Conservation (phyloP, 1,284 basidiomycete genomes). For the Cryptococcus sp. region DNA sequence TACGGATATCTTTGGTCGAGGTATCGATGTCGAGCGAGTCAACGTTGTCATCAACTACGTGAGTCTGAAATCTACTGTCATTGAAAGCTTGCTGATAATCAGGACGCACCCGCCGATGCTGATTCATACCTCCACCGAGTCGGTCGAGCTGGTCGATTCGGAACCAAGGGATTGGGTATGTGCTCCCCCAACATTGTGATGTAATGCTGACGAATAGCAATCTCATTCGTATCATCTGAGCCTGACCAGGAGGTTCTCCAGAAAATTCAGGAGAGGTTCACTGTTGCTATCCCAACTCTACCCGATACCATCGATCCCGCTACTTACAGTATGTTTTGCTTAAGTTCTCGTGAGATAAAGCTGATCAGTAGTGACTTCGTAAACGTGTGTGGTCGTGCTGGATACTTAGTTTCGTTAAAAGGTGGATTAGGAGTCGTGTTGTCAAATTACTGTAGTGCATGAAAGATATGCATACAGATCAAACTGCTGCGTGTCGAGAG, state of each 20-base stretch:
- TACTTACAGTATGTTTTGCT: slow-evolving; percentile 28
- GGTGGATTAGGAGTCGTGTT: not conserved
- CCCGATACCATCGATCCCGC: slow-evolving; percentile 45
- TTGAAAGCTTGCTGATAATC: not conserved
- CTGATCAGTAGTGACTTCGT: not conserved
- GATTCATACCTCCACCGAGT: slow-evolving; percentile 99
- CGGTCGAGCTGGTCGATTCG: slow-evolving; percentile 97
- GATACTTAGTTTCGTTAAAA: not conserved
- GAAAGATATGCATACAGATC: not conserved
- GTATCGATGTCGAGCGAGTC: slow-evolving; percentile 95
- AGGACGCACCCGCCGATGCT: slow-evolving; percentile 89
- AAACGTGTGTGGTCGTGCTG: no score
- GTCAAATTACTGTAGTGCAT: not conserved
- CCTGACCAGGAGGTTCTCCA: slow-evolving; percentile 85
- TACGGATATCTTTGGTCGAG: slow-evolving; percentile 95
- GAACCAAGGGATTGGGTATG: slow-evolving; percentile 83
- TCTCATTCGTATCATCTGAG: slow-evolving; percentile 91
- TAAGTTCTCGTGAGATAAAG: not conserved
- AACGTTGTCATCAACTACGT: slow-evolving; percentile 91
- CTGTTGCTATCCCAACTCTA: slow-evolving; percentile 47
- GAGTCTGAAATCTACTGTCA: slow-evolving; percentile 5
- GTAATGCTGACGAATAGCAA: slow-evolving; percentile 53
- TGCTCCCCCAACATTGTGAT: not conserved
- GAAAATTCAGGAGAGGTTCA: slow-evolving; percentile 50
- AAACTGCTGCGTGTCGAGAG: no score